Evolutionary conservation across 2,329 filamentous ascomycete genomes (phyloP), one percentile per base, ranked within the genome.

Genomic region (Alternaria sp.): DNA sequence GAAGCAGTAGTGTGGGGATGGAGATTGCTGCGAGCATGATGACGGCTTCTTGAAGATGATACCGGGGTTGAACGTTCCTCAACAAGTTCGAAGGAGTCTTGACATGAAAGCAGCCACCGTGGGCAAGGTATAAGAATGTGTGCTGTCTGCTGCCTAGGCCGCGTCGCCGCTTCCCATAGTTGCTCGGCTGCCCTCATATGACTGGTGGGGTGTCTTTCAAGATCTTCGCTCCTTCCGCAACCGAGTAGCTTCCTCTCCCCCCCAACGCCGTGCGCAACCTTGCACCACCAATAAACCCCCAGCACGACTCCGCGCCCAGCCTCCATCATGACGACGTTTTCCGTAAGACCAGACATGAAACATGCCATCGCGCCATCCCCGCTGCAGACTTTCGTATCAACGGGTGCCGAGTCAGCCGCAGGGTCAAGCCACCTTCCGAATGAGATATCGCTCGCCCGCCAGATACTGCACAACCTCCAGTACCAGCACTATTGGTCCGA

Each of bases 401-500:
- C 66, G 54, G 46, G 51, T 18, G 34, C 63, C 47, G 54, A 54
- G 38, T 57, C 59, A 54, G 51, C 55, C 42, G 43, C 57, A 26
- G 51, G 48, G 30, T 55, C 54, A 51, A 54, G 66, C 18, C 73
- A 74, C 69, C 71, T 71, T 62, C 72, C 74, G 51, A 60, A 68
- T 70, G 59, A 75, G 69, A 79, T 82, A 68, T 79, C 84, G 51
- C 85, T 91, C 48, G 84, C 87, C 44, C 77, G 83, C 28, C 83
- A 87, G 51, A 88, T 94, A 51, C 81, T 87, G 54, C 86, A 89
- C 76, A 93, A 94, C 76, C 86, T 95, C 48, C 83, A 86, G 67
- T 83, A 91, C 75, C 90, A 94, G 76, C 91, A 94, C 77, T 86
- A 89, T 73, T 95, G 92, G 92, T 86, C 85, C 22, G 76, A 83